These are phyloP conservation scores for Plectosphaerella cucumerina DNA, from an alignment of 2,329 filamentous ascomycete species.

Conservation along the genomic window DNA sequence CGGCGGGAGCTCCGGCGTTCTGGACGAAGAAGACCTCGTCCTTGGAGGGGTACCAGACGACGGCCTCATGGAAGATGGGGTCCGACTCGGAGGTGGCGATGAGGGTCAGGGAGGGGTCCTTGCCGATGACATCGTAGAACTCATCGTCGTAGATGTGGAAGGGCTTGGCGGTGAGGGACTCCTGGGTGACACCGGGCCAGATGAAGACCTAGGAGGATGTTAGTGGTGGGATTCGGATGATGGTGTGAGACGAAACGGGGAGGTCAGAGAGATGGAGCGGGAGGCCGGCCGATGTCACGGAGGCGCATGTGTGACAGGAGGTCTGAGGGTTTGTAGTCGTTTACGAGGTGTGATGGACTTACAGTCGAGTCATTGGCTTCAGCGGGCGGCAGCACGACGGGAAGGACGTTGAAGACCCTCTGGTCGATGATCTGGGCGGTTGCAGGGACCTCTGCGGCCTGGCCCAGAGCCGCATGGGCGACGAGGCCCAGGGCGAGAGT, in stretches of 20 bases:
- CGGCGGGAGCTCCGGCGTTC: conserved; percentile 39
- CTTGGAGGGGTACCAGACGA: conserved; percentile 44
- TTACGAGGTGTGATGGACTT: conserved; percentile 7
- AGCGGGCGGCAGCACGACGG: conserved; percentile 29
- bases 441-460: conserved; percentile 3
- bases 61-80: conserved; percentile 52
- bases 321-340: too few relatives aligned
- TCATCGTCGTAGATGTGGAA: conserved; percentile 45
- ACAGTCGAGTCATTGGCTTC: conserved; percentile 31
- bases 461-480: conserved; percentile 4
- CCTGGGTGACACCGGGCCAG: conserved; percentile 35
- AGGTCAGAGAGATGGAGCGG: background rate
- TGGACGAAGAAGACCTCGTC: conserved; percentile 53
- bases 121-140: conserved; percentile 46
- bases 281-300: too few relatives aligned
- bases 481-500: conserved; percentile 3
- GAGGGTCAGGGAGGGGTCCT: conserved; percentile 43
- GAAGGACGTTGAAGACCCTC: conserved; percentile 36
- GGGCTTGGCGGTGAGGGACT: conserved; percentile 30
- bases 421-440: conserved; percentile 37
- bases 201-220: conserved; percentile 27
- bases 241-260: background rate
- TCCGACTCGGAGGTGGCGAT: conserved; percentile 39
- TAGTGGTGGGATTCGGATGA: background rate
- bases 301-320: too few relatives aligned